Base-by-base conservation (phyloP, 345 rosid species). In the Mangifera indica region DNA sequence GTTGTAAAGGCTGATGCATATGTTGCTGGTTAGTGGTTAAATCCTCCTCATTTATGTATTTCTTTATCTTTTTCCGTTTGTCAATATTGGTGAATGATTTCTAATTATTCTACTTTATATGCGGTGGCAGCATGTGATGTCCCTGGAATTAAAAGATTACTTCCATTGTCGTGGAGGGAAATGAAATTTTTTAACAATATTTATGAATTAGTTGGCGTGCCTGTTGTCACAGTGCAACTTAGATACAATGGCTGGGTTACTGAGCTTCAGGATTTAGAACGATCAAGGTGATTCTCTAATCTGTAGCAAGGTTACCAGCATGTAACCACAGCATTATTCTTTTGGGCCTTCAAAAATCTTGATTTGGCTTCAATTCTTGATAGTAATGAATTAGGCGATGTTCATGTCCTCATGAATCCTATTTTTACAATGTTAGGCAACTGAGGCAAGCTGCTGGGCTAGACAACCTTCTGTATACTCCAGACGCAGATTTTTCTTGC, bases 171-270 rank as follows among this genome's bases (percentile, higher is more conserved):
- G 52, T 95, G 98, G 99, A 84, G 91, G 67, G 96, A 88, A 68
- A 84, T 81, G 51, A 81, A 91, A 59, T 86, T 95, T 77, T 95
- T 95, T 59, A 83, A 87, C 57, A 86, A 88, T 70, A 95, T 95
- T 56, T 91, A 95, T 60, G 84, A 88, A 84, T 88, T 95, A 17
- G 96, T 91, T 32, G 98, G 99, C 46, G 99, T 92, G 26, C 98
- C 99, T 24, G 98, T 92, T 56, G 81, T 87, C 52, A 95, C 96
- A 0, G 97, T 95, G 70, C 98, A 95, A 79, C 97, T 92, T 65
- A 85, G 99, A 79, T 95, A 95, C 83, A 85, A 92, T 55, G 98
- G 99, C 26, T 95, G 98, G 99, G 99, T 95, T 63, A 92, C 99
- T 0, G 97, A 95, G 83, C 81, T 95, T 53, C 84, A 83, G 78